Conservation (phyloP, 345 rosid genomes). For the Aegle marmelos region DNA sequence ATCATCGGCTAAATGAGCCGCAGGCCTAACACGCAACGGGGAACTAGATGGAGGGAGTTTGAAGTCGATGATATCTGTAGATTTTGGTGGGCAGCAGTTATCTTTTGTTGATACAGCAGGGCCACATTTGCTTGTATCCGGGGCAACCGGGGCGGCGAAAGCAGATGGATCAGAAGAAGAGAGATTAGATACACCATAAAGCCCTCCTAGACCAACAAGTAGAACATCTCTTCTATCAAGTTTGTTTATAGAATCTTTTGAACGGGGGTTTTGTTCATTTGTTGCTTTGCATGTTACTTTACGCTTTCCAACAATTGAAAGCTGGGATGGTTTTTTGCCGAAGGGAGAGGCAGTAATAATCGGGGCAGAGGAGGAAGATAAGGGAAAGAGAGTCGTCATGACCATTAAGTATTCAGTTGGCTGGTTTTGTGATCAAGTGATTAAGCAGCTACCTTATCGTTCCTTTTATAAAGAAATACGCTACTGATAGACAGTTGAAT, state of each 20-base stretch:
- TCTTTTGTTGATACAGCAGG: slow-evolving; percentile 28
- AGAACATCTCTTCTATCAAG: slow-evolving; percentile 49
- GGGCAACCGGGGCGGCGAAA: slow-evolving; percentile 40
- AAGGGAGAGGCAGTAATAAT: slow-evolving; percentile 7
- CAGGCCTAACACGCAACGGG: slow-evolving; percentile 34
- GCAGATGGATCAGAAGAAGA: slow-evolving; percentile 26
- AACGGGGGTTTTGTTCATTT: slow-evolving; percentile 13
- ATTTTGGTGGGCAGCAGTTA: slow-evolving; percentile 55
- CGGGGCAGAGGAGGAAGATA: neutral
- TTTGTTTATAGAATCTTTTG: slow-evolving; percentile 12
- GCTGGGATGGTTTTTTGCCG: slow-evolving; percentile 24
- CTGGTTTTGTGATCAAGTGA: neutral
- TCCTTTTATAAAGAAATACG: no score
- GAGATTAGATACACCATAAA: slow-evolving; percentile 37
- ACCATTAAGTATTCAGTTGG: neutral
- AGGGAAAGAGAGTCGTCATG: slow-evolving; percentile 23
- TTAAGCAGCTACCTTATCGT: neutral
- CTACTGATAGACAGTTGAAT: no score
- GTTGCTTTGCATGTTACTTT: slow-evolving; percentile 31
- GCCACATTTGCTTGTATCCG: slow-evolving; percentile 41
- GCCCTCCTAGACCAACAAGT: slow-evolving; percentile 50
- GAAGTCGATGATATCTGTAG: slow-evolving; percentile 42
- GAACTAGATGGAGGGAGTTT: slow-evolving; percentile 27
- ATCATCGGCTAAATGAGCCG: slow-evolving; percentile 37
- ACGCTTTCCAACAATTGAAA: slow-evolving; percentile 10